Percentiles rank a stretch among this genome's conserved stretches.
Evolutionary conservation across 768 basidiomycete species (phyloP).

Genomic region (Termitomyces sp.): DNA sequence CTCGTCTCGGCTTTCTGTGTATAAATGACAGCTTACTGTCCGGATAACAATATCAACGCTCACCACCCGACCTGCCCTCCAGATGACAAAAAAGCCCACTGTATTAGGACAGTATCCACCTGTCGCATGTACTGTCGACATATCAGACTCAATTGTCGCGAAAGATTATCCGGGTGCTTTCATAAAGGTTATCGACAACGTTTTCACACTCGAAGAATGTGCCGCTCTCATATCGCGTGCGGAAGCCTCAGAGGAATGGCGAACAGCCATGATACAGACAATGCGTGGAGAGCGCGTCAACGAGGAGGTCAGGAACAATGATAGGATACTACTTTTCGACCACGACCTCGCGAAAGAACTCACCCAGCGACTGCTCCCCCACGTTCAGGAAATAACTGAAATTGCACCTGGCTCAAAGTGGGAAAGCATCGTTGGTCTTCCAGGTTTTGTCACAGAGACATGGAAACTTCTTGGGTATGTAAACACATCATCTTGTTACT

Average conservation of each 20-base stretch:
- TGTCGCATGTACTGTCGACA: conserved; percentile 12
- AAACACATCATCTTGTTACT: not conserved
- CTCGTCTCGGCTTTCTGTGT: not conserved
- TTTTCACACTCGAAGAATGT: conserved; percentile 33
- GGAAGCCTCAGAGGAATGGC: conserved; percentile 23
- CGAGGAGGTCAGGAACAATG: conserved; percentile 30
- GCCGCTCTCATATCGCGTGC: conserved; percentile 24
- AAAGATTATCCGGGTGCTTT: conserved; percentile 26
- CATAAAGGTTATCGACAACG: conserved; percentile 32
- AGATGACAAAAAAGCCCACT: not conserved
- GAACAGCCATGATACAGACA: conserved; percentile 26
- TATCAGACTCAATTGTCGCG: conserved; percentile 24
- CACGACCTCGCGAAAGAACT: conserved; percentile 22
- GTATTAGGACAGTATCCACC: not conserved
- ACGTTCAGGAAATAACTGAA: conserved; percentile 27
- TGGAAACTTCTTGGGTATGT: conserved; percentile 32
- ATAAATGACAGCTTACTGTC: not conserved
- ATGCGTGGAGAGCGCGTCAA: conserved; percentile 20
- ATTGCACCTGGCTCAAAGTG: conserved; percentile 24
- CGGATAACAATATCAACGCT: too few species aligned
- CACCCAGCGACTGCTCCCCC: conserved; percentile 26
- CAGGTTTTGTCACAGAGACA: conserved; percentile 21
- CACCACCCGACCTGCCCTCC: too few species aligned
- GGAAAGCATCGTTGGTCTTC: conserved; percentile 26
- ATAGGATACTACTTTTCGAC: conserved; percentile 27